These are phyloP conservation scores for Colletotrichum sp. DNA, from an alignment of 2,329 filamentous ascomycete genomes.

Conservation along the genomic window DNA sequence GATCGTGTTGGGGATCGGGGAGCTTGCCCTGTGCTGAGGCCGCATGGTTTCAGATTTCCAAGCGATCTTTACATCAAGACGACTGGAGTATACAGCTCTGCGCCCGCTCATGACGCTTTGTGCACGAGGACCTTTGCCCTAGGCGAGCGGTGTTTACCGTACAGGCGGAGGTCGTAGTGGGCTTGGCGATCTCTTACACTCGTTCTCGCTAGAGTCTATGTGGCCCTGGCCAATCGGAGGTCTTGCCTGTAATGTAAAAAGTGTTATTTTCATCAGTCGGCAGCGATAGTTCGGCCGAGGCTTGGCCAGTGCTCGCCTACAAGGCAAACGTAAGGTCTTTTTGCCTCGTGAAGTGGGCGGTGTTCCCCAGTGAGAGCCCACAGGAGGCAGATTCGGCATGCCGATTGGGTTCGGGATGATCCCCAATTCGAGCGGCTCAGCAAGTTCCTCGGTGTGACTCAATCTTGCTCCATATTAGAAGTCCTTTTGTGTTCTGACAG, in stretches of 20 bases:
- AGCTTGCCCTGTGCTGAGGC: neutral
- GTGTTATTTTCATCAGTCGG: conserved; percentile 11
- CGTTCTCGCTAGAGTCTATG: neutral
- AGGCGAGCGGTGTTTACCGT: neutral
- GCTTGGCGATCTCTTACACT: neutral
- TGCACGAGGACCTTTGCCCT: neutral
- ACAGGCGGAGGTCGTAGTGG: neutral
- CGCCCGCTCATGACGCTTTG: neutral
- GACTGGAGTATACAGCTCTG: neutral
- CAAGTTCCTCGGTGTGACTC: neutral
- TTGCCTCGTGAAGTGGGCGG: neutral
- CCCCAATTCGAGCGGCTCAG: neutral
- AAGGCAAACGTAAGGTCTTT: neutral
- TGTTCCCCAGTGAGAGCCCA: neutral
- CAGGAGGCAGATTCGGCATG: neutral
- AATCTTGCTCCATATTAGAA: neutral
- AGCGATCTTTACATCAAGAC: neutral
- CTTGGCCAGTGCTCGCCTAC: neutral
- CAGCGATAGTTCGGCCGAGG: neutral
- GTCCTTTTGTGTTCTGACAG: neutral
- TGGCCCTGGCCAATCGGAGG: neutral
- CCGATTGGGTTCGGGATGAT: neutral
- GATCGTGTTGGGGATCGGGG: neutral
- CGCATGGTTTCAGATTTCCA: neutral
- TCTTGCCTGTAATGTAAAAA: neutral